phyloP scores from a whole-genome alignment of 495 filamentous ascomycete genomes.

The Lepidopterella palustris region DNA sequence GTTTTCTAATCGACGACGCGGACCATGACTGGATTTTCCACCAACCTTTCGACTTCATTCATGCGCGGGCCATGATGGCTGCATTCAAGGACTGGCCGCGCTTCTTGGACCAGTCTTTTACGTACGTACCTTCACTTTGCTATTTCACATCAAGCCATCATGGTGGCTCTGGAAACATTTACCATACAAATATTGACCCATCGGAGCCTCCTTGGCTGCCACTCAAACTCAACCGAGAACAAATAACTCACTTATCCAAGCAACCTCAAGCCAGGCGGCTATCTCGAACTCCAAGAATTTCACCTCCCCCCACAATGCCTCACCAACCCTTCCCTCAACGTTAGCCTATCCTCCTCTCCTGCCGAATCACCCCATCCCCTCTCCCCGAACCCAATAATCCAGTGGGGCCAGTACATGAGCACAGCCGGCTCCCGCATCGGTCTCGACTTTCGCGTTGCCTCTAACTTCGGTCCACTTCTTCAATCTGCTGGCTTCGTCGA shows the following conservation, averaged over 20 bases:
- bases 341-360: conserved; percentile 1
- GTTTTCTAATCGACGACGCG: conserved; percentile 22
- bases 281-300: conserved; percentile 20
- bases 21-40: conserved; percentile 21
- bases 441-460: conserved; percentile 1
- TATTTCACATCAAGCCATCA: too few relatives aligned
- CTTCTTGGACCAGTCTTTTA: conserved; percentile 14
- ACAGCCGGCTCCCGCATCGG: background rate
- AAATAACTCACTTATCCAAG: background rate
- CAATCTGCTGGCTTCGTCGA: conserved; percentile 10
- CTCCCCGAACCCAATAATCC: too few relatives aligned
- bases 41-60: conserved; percentile 24
- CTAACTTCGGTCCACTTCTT: background rate
- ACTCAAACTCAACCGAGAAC: background rate
- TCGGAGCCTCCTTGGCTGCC: background rate
- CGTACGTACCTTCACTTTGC: conserved; percentile 4
- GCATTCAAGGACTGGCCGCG: conserved; percentile 22
- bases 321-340: conserved; percentile 3
- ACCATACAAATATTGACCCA: background rate
- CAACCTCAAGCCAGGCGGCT: conserved; percentile 25
- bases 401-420: background rate
- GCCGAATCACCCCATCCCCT: too few relatives aligned
- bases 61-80: conserved; percentile 19
- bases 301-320: conserved; percentile 9
- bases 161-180: too few relatives aligned